phyloP scores from a whole-genome alignment of 495 filamentous ascomycete genomes.

The Pyronema omphalodes region DNA sequence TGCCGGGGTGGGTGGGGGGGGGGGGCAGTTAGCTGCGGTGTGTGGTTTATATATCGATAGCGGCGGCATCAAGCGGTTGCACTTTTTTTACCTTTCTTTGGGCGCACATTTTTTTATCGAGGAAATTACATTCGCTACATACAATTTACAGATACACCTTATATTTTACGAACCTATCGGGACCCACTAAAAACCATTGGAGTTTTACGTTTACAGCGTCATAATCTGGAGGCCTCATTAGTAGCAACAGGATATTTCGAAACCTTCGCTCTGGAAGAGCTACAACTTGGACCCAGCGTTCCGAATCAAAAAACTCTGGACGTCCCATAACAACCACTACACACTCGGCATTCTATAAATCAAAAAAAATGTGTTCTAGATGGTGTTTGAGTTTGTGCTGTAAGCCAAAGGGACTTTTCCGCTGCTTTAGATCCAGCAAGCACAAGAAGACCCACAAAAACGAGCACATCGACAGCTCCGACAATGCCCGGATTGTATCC shows the following conservation, averaged over 20 bases:
- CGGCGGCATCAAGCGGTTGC: no score
- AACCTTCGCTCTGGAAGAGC: no score
- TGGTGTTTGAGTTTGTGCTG: constrained; percentile 2
- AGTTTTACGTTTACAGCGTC: no score
- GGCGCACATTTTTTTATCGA: no score
- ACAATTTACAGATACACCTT: no score
- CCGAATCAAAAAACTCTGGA: not conserved
- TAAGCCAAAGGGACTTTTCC: not conserved
- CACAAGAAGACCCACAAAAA: not conserved
- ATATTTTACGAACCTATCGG: no score
- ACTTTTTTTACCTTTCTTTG: no score
- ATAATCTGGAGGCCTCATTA: no score
- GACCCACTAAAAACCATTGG: no score
- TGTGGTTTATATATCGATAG: no score
- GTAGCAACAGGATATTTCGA: no score
- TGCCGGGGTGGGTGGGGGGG: not conserved
- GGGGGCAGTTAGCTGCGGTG: not conserved
- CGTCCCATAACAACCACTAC: not conserved
- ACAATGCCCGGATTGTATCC: not conserved
- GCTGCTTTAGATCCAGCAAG: not conserved
- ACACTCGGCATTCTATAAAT: not conserved
- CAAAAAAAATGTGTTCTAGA: not conserved
- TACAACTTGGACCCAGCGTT: not conserved
- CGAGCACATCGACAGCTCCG: not conserved
- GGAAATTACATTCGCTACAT: no score